phyloP scores from a whole-genome alignment of 192 early-diverging fungal species.

The Linnemannia zychae region DNA sequence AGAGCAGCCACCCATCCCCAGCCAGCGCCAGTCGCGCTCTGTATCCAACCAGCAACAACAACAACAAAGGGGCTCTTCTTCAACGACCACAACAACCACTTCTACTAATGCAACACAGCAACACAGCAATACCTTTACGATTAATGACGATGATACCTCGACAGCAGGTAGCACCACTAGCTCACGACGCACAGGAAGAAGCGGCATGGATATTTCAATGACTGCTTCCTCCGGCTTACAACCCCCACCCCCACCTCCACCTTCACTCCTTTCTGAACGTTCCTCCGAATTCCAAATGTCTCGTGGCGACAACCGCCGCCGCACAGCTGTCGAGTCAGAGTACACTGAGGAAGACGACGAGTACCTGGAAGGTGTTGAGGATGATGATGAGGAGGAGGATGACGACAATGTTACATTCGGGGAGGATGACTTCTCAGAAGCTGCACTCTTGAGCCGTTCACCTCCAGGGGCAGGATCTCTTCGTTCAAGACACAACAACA shows the following conservation, averaged over 20 bases:
- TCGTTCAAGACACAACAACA: constrained; percentile 21
- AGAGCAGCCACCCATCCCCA: constrained; percentile 19
- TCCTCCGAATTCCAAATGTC: constrained; percentile 49
- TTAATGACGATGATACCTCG: constrained; percentile 30
- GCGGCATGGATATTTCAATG: constrained; percentile 42
- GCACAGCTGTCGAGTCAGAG: constrained; percentile 50
- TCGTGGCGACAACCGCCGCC: constrained; percentile 16
- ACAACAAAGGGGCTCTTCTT: neutral
- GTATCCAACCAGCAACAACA: constrained; percentile 2
- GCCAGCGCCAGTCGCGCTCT: constrained; percentile 22
- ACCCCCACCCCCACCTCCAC: constrained; percentile 39
- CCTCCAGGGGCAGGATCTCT: constrained; percentile 4
- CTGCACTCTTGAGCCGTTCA: constrained; percentile 32
- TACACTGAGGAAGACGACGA: constrained; percentile 54
- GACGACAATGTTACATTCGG: constrained; percentile 42
- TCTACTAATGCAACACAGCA: constrained; percentile 1
- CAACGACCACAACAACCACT: neutral
- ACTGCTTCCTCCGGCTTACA: constrained; percentile 24
- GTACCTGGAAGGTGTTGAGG: constrained; percentile 33
- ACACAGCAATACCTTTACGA: neutral
- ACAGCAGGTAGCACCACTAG: constrained; percentile 21
- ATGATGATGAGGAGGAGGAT: constrained; percentile 36
- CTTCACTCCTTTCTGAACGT: constrained; percentile 42
- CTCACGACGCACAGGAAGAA: constrained; percentile 28
- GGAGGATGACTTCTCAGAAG: constrained; percentile 50